Evolutionary conservation across 148 eudicot species (phyloP), one percentile per base, ranked within the genome.

Genomic region (Fallopia convolvulus): DNA sequence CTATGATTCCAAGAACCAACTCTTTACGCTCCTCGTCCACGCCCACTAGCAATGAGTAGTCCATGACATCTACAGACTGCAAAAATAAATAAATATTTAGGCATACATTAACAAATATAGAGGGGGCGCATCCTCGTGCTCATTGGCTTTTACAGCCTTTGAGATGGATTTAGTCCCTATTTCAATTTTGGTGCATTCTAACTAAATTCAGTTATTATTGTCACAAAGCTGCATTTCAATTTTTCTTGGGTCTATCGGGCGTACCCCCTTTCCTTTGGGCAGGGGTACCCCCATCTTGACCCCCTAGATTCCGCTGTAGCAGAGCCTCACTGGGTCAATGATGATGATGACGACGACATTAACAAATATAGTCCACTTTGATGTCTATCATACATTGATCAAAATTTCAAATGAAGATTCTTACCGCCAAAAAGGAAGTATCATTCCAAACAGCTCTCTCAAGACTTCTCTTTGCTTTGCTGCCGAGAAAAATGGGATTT

Each of bases 381-480:
- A 55, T 52, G 18, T 55, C 20, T 26, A 21, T 14, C 6, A 26
- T 8, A 23, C 32, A 21, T 3, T 23, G 23, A 23, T 8, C 6
- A 58, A 21, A 6, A 20, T 23, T 61, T 30, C 13, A 63, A 2
- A 32, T 30, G 15, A 41, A 21, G 30, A 58, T 14, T 5, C 72
- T 26, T 88, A 95, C 99, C 79, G 99, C 99, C 60, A 95, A 81
- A 81, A 95, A 95, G 32, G 93, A 86, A 20, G 99, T 88, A 80
- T 95, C 99, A 41, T 95, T 95, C 99, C 99, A 95, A 75, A 95
- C 89, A 74, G 97, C 97, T 78, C 99, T 88, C 82, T 95, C 97
- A 40, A 95, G 83, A 75, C 72, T 86, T 84, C 98, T 86, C 80
- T 95, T 95, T 41, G 99, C 90, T 79, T 90, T 93, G 86, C 97